A percentile compares a stretch with the other conserved stretches of the same genome.
Evolutionary conservation across 1,284 basidiomycete genomes (phyloP).

Genomic region (Leccinum subrobustum): DNA sequence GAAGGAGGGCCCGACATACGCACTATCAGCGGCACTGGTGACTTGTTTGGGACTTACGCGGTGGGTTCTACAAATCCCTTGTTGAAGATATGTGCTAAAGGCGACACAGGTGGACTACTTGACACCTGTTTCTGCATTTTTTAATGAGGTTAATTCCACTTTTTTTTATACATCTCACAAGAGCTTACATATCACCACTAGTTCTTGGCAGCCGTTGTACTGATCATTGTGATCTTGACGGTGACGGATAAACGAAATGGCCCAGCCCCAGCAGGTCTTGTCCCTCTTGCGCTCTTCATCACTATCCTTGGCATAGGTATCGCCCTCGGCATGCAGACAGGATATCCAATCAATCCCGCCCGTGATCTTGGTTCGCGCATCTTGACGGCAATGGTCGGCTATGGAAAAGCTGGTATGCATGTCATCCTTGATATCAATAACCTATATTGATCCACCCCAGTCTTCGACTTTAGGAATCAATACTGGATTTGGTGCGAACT

Average conservation of each 20-base stretch:
- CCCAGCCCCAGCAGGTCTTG: no score
- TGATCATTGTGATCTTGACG: no score
- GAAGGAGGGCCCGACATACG: constrained; percentile 63
- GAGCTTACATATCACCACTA: no score
- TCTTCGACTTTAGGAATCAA: constrained; percentile 52
- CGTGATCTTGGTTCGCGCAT: constrained; percentile 64
- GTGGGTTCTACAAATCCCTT: constrained; percentile 38
- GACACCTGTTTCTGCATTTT: constrained; percentile 58
- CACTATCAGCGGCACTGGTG: constrained; percentile 64
- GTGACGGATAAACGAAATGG: no score
- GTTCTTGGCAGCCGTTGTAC: no score
- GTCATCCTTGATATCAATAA: background rate
- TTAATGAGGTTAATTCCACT: constrained; percentile 22
- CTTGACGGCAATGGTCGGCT: constrained; percentile 59
- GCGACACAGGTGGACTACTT: constrained; percentile 52
- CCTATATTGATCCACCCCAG: constrained; percentile 24
- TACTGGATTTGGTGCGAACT: constrained; percentile 80
- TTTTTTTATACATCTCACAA: no score
- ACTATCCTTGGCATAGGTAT: no score
- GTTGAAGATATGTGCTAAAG: constrained; percentile 14
- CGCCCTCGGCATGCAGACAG: no score
- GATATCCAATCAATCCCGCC: constrained; percentile 63
- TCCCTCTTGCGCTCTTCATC: no score
- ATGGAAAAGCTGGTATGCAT: constrained; percentile 44
- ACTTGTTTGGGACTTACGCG: constrained; percentile 70